Evolutionary conservation across 2,329 filamentous ascomycete species (phyloP), one percentile per base, ranked within the genome.

Genomic region (Colletotrichum melonis): DNA sequence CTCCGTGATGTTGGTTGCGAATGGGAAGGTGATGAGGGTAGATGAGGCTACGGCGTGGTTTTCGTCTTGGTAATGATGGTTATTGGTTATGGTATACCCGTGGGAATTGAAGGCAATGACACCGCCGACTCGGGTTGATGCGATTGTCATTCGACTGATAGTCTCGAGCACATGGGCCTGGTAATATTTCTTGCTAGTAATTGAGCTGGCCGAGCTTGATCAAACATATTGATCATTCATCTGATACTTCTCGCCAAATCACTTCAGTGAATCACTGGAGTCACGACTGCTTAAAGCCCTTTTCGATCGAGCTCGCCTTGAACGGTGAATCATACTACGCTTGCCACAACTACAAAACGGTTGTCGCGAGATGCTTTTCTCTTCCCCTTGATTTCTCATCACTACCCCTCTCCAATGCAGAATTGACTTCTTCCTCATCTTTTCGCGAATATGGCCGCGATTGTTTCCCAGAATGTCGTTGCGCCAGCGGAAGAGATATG

Each of bases 11-110:
- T 16, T 49, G 6, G 16, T n/a, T n/a, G 16, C n/a, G 4, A 4
- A 19, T 2, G 19, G 42, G 8, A 9, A n/a, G 6, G 42, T 4
- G 42, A n/a, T 11, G 19, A 49, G 7, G 19, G 19, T 19, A 3
- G 42, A 9, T 4, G 7, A 49, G 19, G 19, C 19, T n/a, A 3
- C 42, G 42, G 42, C 19, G 19, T 49, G 19, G 42, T 9, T 49
- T 49, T 49, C 8, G 5, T 49, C 3, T 49, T 49, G 42, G 42
- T 49, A 49, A 49, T n/a, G 42, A 67, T 35, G 63, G 55, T 28
- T 55, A 7, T 49, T 26, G 46, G 57, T 24, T 63, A 57, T 63
- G 69, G 54, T 63, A 72, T 72, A 72, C 69, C 69, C 69, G 35
- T 52, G 58, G 58, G 24, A 57, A 57, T 38, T 58, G 28, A 38